Percentiles rank a stretch among this genome's conserved stretches.
phyloP scores from a whole-genome alignment of 2,329 filamentous ascomycete species.

The Penicillium sp. region DNA sequence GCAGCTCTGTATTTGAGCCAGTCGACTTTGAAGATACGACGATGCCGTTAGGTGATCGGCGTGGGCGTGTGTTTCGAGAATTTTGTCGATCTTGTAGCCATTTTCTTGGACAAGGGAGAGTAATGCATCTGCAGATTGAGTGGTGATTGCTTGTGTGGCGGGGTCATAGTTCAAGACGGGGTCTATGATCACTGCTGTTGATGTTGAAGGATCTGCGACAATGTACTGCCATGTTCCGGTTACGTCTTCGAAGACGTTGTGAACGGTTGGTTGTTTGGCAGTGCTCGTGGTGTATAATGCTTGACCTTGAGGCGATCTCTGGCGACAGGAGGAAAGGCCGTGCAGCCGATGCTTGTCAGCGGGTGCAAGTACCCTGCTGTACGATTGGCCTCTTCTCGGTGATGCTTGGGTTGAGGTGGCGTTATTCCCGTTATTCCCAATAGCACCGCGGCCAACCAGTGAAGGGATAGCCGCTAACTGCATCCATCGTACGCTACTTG shows the following conservation, averaged over 20 bases:
- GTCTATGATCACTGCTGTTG: slow-evolving; percentile 58
- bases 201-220: slow-evolving; percentile 54
- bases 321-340: neutral
- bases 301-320: neutral
- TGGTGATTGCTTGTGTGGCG: slow-evolving; percentile 46
- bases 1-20: slow-evolving; percentile 36
- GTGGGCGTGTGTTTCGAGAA: slow-evolving; percentile 61
- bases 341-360: neutral
- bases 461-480: neutral
- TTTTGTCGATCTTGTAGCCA: slow-evolving; percentile 50
- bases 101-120: slow-evolving; percentile 46
- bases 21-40: slow-evolving; percentile 53
- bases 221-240: slow-evolving; percentile 63
- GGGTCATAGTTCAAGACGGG: slow-evolving; percentile 60
- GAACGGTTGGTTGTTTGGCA: slow-evolving; percentile 24
- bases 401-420: neutral
- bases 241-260: slow-evolving; percentile 36
- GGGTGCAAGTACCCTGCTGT: neutral
- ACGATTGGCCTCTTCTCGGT: neutral
- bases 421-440: neutral
- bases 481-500: neutral
- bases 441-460: neutral
- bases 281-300: slow-evolving; percentile 8
- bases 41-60: slow-evolving; percentile 58
- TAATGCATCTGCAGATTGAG: slow-evolving; percentile 53